phyloP scores from a whole-genome alignment of 805 yeast genomes.

The Nakazawaea ishiwadae region DNA sequence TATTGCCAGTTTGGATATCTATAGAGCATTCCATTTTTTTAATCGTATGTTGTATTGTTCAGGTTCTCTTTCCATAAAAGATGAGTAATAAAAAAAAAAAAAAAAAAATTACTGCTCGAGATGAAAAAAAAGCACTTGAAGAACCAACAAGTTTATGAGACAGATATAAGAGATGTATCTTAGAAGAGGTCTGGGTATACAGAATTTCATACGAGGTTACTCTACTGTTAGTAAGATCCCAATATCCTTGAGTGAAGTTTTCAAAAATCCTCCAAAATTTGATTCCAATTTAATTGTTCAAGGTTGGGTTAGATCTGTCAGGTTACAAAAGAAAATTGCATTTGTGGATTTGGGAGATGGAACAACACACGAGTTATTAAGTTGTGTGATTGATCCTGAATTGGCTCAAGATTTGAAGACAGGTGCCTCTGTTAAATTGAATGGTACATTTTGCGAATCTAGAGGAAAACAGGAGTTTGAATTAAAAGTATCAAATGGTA shows the following conservation, averaged over 20 bases:
- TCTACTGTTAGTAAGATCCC: constrained; percentile 16
- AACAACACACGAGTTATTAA: constrained; percentile 47
- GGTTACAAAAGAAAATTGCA: constrained; percentile 69
- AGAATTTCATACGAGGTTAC: background rate
- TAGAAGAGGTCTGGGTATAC: no score
- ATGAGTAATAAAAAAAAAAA: no score
- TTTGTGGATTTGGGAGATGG: constrained; percentile 86
- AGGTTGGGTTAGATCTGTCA: constrained; percentile 75
- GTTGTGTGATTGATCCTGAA: constrained; percentile 47
- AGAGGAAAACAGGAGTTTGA: constrained; percentile 53
- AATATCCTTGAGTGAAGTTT: constrained; percentile 23
- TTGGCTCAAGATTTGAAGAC: constrained; percentile 26
- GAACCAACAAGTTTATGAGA: background rate
- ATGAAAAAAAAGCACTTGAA: background rate
- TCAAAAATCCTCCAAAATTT: constrained; percentile 28
- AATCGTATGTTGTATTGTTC: no score
- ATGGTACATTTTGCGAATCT: constrained; percentile 34
- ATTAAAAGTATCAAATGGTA: constrained; percentile 20
- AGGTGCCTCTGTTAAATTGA: constrained; percentile 31
- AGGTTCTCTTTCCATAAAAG: no score
- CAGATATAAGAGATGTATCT: no score
- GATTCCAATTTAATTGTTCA: constrained; percentile 39
- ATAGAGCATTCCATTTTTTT: no score
- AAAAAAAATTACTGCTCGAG: no score
- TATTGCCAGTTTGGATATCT: background rate